Evolutionary conservation across 208 protist species (phyloP).

Genomic region (Strigomonas culicis): DNA sequence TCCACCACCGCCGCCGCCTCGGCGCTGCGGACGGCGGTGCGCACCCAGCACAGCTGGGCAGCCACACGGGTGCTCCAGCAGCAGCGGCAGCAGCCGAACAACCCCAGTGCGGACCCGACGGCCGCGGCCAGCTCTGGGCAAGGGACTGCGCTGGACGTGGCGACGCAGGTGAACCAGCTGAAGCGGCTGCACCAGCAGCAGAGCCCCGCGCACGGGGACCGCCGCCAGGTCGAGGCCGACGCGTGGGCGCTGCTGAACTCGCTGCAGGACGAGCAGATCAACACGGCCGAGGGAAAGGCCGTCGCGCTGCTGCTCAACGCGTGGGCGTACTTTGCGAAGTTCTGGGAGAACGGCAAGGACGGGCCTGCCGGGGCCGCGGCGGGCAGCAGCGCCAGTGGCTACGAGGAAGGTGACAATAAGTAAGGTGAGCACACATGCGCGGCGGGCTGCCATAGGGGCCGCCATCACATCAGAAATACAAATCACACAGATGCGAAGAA

Average conservation of each 20-base stretch:
- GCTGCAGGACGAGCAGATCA: conserved; percentile 80
- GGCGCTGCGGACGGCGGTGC: no score
- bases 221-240: conserved; percentile 48
- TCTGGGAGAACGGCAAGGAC: conserved; percentile 84
- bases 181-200: conserved; percentile 82
- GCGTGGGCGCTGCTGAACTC: conserved; percentile 78
- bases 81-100: no score
- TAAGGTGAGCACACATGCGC: no score
- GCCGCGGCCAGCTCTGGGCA: conserved; percentile 14
- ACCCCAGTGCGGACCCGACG: no score
- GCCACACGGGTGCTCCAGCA: no score
- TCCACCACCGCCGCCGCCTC: no score
- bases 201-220: conserved; percentile 13
- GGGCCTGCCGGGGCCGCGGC: conserved; percentile 26
- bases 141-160: conserved; percentile 77
- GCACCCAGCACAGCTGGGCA: no score
- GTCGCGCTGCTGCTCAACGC: conserved; percentile 85
- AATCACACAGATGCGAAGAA: no score
- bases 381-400: no score
- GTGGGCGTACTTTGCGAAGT: conserved; percentile 92
- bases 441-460: no score
- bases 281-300: conserved; percentile 83
- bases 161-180: conserved; percentile 82
- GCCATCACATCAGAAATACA: no score
- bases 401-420: no score